phyloP scores from a whole-genome alignment of 83 land plant genomes.

The Thuja plicata region DNA sequence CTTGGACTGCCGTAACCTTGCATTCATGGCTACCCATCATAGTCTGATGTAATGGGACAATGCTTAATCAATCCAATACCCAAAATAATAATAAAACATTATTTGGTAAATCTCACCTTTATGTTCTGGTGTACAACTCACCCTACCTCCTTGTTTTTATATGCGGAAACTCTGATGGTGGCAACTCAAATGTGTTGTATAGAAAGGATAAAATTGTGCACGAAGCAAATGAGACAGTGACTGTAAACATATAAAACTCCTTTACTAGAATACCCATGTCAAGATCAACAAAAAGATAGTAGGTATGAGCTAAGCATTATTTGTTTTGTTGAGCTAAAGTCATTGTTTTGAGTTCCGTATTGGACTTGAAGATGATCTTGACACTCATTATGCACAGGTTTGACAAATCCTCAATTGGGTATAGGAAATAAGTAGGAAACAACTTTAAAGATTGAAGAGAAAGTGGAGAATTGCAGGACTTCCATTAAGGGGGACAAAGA shows the following conservation, averaged over 20 bases:
- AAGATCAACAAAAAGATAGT: neutral
- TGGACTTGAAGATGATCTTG: neutral
- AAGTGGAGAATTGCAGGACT: neutral
- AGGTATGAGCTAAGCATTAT: neutral
- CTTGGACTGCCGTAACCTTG: too few relatives aligned
- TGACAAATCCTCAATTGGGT: neutral
- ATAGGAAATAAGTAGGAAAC: neutral
- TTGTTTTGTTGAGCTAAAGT: neutral
- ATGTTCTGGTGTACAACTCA: too few relatives aligned
- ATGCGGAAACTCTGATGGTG: too few relatives aligned
- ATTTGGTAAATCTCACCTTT: too few relatives aligned
- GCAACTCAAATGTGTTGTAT: too few relatives aligned
- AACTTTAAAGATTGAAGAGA: neutral
- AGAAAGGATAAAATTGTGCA: neutral
- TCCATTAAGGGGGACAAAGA: neutral
- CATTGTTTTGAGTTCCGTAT: neutral
- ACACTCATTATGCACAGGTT: neutral
- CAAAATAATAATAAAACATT: too few relatives aligned
- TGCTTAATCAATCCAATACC: too few relatives aligned
- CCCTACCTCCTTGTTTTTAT: too few relatives aligned
- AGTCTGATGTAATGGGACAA: too few relatives aligned
- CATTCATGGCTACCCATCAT: too few relatives aligned
- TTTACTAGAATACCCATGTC: neutral
- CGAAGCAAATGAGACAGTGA: neutral
- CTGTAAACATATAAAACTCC: too few relatives aligned